A percentile compares a stretch with the other conserved stretches of the same genome.
Evolutionary conservation across 2,329 filamentous ascomycete species (phyloP).

Genomic region (Fusarium austroafricanum): DNA sequence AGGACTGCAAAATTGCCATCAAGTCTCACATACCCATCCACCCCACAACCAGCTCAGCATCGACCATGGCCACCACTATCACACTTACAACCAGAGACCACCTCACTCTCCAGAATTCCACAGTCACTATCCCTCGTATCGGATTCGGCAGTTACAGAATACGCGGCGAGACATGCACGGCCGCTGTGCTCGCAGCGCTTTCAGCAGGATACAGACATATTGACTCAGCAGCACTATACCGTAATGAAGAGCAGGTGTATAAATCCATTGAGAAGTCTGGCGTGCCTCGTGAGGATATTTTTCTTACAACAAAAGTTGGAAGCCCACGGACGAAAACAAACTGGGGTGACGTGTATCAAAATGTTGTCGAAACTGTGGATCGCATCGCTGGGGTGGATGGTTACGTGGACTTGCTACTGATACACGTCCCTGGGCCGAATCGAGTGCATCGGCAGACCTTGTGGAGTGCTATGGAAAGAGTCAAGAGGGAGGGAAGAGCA

Average conservation of each 20-base stretch:
- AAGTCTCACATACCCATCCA: not conserved
- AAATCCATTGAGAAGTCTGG: conserved; percentile 68
- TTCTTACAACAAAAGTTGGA: conserved; percentile 78
- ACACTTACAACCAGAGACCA: conserved; percentile 27
- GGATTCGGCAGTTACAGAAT: conserved; percentile 80
- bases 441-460: conserved; percentile 67
- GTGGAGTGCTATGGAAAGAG: conserved; percentile 74
- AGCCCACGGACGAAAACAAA: conserved; percentile 50
- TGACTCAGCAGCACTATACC: conserved; percentile 72
- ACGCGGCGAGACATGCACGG: conserved; percentile 62
- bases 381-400: conserved; percentile 68
- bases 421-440: conserved; percentile 72
- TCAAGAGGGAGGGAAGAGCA: conserved; percentile 68
- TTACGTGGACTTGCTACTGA: conserved; percentile 78
- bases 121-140: conserved; percentile 67
- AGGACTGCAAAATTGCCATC: too few relatives aligned
- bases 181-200: conserved; percentile 69
- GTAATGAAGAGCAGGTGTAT: conserved; percentile 75
- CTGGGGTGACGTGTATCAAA: conserved; percentile 67
- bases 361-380: conserved; percentile 69
- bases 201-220: conserved; percentile 71
- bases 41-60: not conserved
- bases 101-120: conserved; percentile 42
- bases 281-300: conserved; percentile 69
- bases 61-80: conserved; percentile 5